Base-by-base conservation (phyloP, 768 basidiomycete genomes). In the Mycena albidolilacea region DNA sequence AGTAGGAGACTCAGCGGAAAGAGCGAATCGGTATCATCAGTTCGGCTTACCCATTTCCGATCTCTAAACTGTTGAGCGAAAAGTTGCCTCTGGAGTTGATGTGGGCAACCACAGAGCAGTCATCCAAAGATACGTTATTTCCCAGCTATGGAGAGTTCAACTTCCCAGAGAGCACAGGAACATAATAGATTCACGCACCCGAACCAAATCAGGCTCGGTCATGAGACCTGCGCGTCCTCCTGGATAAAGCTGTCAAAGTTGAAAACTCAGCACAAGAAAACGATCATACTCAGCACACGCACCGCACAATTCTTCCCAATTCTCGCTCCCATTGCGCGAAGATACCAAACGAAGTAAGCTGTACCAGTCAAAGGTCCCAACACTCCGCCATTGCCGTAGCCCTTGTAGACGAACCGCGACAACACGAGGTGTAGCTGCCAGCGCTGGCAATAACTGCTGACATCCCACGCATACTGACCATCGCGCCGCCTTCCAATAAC, bases 131-230 rank as follows among this genome's bases (percentile, higher is more conserved):
- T 30, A 87, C 86, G 60, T 84, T 79, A 76, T 86, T 80, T 7
- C 85, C 86, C 30, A 87, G 79, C 84, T 84, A 17, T 48, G 17
- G 30, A 62, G 38, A 72, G 64, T 30, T 60, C 21, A 23, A 23
- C 23, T 23, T 23, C 23, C 23, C 23, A 23, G 23, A 61, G 59
- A 19, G 17, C 3, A 41, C 0, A n/a, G 5, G 10, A 7, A 14
- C 0, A 21, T 57, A 10, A 19, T 3, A 3, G 11, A 19, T 21
- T 15, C n/a, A 64, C 23, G 6, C 46, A 84, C 84, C 77, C 84
- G 83, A 38, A 87, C 81, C 3, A 87, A 79, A 78, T 87, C 86
- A 21, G 86, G 85, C 71, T 87, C 86, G 2, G 85, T 86, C 85
- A 87, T 86, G 17, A 85, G 72, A 9, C 85, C 86, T 2, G 77